These are phyloP conservation scores for Starmerella apis DNA, from an alignment of 805 yeast species.

Conservation along the genomic window DNA sequence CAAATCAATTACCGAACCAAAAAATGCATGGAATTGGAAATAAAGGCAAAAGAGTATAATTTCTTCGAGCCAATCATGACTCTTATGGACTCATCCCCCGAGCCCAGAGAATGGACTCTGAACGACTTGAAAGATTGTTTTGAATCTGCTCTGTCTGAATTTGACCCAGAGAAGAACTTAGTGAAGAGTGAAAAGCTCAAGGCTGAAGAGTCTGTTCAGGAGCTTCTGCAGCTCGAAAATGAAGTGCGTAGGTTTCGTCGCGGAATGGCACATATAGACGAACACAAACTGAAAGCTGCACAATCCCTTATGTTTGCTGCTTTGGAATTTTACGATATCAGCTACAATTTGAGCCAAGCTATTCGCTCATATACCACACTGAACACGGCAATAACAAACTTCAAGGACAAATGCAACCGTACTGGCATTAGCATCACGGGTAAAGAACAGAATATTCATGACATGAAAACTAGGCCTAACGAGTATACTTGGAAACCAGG, in stretches of 20 bases:
- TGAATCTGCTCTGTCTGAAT: background rate
- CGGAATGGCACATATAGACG: background rate
- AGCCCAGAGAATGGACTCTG: background rate
- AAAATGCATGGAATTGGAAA: background rate
- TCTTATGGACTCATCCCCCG: background rate
- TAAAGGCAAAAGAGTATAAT: background rate
- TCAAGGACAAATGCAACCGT: background rate
- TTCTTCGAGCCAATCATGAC: conserved; percentile 1
- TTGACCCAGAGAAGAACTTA: background rate
- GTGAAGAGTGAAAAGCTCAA: background rate
- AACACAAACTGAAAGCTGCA: background rate
- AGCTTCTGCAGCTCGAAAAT: background rate
- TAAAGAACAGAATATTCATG: background rate
- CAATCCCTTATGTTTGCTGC: conserved; percentile 3
- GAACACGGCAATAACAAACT: background rate
- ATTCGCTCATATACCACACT: background rate
- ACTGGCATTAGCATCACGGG: background rate
- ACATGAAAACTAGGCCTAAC: background rate
- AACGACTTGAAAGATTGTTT: background rate
- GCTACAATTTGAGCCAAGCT: background rate
- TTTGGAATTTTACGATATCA: conserved; percentile 1
- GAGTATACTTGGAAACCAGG: conserved; percentile 10
- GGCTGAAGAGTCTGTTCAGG: background rate
- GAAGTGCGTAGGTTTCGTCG: background rate
- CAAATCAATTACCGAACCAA: background rate